Conservation (phyloP, 768 basidiomycete species). For the Hebeloma cylindrosporum region DNA sequence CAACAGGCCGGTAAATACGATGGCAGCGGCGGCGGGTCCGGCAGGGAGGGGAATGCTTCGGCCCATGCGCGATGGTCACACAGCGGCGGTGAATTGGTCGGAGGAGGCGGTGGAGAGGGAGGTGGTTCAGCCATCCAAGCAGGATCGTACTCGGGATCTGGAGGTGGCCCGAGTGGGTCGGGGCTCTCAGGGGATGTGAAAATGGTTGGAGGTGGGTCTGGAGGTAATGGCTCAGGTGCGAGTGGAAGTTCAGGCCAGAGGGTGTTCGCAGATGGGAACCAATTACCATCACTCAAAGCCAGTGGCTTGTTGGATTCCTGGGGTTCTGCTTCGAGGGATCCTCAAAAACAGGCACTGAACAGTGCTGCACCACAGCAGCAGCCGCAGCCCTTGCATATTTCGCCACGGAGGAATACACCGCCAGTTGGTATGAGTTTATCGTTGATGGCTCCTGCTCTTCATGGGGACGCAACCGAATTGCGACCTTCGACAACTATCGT, state of each 20-base stretch:
- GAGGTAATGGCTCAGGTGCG: conserved; percentile 6
- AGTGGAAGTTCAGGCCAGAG: conserved; percentile 21
- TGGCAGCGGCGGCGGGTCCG: conserved; percentile 13
- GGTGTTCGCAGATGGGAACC: conserved; percentile 30
- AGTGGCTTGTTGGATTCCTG: conserved; percentile 69
- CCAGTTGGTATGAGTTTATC: conserved; percentile 16
- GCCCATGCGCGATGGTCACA: conserved; percentile 8
- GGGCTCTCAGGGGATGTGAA: background rate
- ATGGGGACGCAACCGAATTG: conserved; percentile 28
- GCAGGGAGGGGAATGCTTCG: conserved; percentile 9
- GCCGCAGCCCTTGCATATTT: conserved; percentile 20
- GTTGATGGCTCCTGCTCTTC: conserved; percentile 15
- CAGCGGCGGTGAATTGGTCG: conserved; percentile 5
- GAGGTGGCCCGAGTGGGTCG: conserved; percentile 3
- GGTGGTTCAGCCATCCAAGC: background rate
- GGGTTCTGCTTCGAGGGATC: conserved; percentile 33
- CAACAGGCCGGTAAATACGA: conserved; percentile 1
- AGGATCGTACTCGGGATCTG: background rate
- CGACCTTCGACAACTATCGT: conserved; percentile 33
- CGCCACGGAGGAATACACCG: conserved; percentile 32
- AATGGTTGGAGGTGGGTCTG: conserved; percentile 7
- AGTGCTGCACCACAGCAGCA: conserved; percentile 15
- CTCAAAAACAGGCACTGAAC: conserved; percentile 20
- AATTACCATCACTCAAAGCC: conserved; percentile 70
- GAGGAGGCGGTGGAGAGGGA: conserved; percentile 1